Evolutionary conservation across 805 yeast genomes (phyloP).

Genomic region (Ogataea henricii): DNA sequence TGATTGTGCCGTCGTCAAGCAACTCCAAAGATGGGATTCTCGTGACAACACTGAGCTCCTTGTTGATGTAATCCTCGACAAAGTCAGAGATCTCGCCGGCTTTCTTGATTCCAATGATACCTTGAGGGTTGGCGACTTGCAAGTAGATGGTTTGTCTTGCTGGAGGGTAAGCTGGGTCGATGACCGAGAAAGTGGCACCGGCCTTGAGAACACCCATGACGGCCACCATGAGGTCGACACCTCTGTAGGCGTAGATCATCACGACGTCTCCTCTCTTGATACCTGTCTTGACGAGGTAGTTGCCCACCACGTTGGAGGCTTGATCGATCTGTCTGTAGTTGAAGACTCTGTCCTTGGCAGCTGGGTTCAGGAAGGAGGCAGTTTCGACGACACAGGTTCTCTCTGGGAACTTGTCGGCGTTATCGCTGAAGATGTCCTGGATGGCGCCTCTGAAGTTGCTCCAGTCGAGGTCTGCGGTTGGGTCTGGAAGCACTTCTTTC

Average conservation of each 20-base stretch:
- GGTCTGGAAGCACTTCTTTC: conserved; percentile 70
- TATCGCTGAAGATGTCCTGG: conserved; percentile 90
- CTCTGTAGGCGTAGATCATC: conserved; percentile 96
- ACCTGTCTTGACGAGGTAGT: conserved; percentile 79
- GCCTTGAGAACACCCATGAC: conserved; percentile 98
- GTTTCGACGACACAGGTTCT: conserved; percentile 94
- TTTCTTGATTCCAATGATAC: conserved; percentile 83
- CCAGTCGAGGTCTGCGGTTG: conserved; percentile 88
- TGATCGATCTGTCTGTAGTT: conserved; percentile 86
- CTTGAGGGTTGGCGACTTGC: conserved; percentile 90
- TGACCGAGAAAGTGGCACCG: conserved; percentile 97
- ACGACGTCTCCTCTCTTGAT: conserved; percentile 91
- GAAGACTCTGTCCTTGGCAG: conserved; percentile 65
- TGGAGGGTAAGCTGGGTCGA: conserved; percentile 99
- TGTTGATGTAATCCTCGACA: conserved; percentile 75
- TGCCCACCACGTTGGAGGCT: conserved; percentile 92
- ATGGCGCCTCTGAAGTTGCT: conserved; percentile 89
- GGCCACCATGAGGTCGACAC: conserved; percentile 94
- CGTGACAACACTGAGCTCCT: conserved; percentile 72
- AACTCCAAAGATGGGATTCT: conserved; percentile 77
- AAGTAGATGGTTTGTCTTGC: conserved; percentile 94
- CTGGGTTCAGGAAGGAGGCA: conserved; percentile 59
- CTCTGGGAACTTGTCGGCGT: conserved; percentile 83
- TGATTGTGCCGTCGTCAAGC: conserved; percentile 69
- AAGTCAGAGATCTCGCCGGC: conserved; percentile 81